Evolutionary conservation across 208 protist species (phyloP), one percentile per base, ranked within the genome.

Genomic region (Leishmania martiniquensis): DNA sequence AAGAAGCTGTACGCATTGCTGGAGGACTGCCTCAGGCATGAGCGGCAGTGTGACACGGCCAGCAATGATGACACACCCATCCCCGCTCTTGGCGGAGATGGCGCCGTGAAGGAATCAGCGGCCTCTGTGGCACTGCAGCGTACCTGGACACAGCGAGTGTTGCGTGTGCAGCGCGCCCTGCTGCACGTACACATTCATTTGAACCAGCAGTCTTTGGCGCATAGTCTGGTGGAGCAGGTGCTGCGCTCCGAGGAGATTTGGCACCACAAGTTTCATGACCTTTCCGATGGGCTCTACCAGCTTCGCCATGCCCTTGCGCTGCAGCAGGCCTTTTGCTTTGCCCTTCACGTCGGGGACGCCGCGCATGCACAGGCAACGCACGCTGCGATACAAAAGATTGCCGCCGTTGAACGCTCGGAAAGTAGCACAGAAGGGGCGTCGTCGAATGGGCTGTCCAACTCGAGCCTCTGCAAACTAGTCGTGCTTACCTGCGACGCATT

Each of bases 141-240:
- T 15, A 45, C 75, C 65, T 93, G 89, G 86, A 73, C 72, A 6
- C 68, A 75, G 42, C 90, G 89, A 5, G 55, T 80, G 42, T 72
- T 82, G 44, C 87, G 93, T 7, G 83, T 94, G 52, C 84, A 85
- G 71, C 87, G 89, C 6, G 89, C 90, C 0, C 85, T 97, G 29
- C 82, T 93, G 57, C 82, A 89, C 17, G 83, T 88, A 25, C 86
- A 94, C 76, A 88, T 89, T 78, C 74, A 88, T 66, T 29, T 76
- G 47, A 85, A 83, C 44, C 84, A 96, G 78, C 86, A 91, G n/a
- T 82, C 84, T n/a, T 77, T 90, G 37, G 86, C 86, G 2, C 81
- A 92, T 51, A 84, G 77, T 17, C 25, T 90, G 0, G 86, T 88
- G 32, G 82, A 89, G 29, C 74, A 78, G 66, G 81, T 91, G 25